Evolutionary conservation across 1,284 basidiomycete genomes (phyloP).

Genomic region (Heliocybe sulcata): DNA sequence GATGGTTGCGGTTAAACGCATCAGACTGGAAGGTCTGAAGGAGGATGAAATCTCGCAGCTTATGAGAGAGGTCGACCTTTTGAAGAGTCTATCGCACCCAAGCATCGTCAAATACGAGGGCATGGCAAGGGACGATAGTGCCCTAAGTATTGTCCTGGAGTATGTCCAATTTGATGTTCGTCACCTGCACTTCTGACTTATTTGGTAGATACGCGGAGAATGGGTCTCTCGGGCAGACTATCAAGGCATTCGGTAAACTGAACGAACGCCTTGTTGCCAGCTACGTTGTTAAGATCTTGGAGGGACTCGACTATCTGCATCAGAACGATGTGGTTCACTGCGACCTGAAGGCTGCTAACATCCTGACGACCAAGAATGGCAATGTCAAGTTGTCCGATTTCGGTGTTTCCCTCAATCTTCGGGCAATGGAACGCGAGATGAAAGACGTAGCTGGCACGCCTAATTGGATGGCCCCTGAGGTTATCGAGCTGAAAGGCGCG

Average conservation of each 20-base stretch:
- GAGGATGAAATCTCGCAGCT: constrained; percentile 82
- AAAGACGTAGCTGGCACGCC: constrained; percentile 91
- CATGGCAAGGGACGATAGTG: constrained; percentile 84
- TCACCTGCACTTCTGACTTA: constrained; percentile 8
- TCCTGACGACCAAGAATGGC: constrained; percentile 93
- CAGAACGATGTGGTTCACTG: constrained; percentile 78
- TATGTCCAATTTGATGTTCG: constrained; percentile 40
- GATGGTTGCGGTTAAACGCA: constrained; percentile 93
- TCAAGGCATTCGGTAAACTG: constrained; percentile 87
- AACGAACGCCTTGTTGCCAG: constrained; percentile 85
- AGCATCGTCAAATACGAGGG: constrained; percentile 96
- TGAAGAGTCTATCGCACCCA: constrained; percentile 85
- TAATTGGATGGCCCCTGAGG: constrained; percentile 98
- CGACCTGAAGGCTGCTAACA: constrained; percentile 98
- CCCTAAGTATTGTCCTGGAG: constrained; percentile 89
- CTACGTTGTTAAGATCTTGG: constrained; percentile 91
- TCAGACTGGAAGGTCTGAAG: constrained; percentile 79
- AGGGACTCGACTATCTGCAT: constrained; percentile 88
- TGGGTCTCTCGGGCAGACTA: constrained; percentile 84
- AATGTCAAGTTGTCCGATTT: constrained; percentile 99
- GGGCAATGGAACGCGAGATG: constrained; percentile 86
- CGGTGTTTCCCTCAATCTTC: constrained; percentile 96
- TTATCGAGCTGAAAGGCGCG: constrained; percentile 77
- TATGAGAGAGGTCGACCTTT: constrained; percentile 87
- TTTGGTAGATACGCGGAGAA: constrained; percentile 81